Evolutionary conservation across 441 rosid genomes (phyloP), one percentile per base, ranked within the genome.

Genomic region (Populus hybrid): DNA sequence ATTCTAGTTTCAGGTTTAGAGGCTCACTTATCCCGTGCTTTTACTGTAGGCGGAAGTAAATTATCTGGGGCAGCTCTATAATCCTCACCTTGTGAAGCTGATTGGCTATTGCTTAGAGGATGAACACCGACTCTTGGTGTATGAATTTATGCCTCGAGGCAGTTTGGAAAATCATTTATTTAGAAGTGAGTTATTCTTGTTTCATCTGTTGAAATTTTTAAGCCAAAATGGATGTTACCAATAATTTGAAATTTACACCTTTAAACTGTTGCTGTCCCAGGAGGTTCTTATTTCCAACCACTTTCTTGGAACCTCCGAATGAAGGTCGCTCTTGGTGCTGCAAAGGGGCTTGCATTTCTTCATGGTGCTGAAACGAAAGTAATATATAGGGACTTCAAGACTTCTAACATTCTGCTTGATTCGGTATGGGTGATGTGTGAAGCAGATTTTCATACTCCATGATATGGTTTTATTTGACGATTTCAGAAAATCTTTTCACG

Each of bases 121-220:
- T 40, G 97, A 94, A 59, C 97, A 93, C 76, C 89, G 96, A 24
- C 90, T 92, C 75, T 83, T 94, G 82, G 96, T 91, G 65, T 94
- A 94, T 67, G 98, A 94, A 82, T 94, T 90, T 85, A 92, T 94
- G 97, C 92, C 92, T 79, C 90, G 95, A 11, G 98, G 98, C 70
- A 91, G 96, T 95, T 88, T 94, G 88, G 97, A 94, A 81, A 94
- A 94, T 84, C 98, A 94, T 83, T 75, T 94, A 36, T 94, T 94
- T 82, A 89, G 96, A 83, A 86, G 98, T 94, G 83, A 86, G 93
- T 83, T 81, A 66, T 38, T 73, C 69, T 30, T 46, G 20, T 65
- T 63, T n/a, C 21, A 18, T 72, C 74, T 69, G 28, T 34, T 28
- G 68, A 35, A 24, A 14, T 36, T 74, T 26, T 68, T 67, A 26